These are phyloP conservation scores for Blastobotrys serpentis DNA, from an alignment of 1,139 yeast genomes.

Conservation along the genomic window DNA sequence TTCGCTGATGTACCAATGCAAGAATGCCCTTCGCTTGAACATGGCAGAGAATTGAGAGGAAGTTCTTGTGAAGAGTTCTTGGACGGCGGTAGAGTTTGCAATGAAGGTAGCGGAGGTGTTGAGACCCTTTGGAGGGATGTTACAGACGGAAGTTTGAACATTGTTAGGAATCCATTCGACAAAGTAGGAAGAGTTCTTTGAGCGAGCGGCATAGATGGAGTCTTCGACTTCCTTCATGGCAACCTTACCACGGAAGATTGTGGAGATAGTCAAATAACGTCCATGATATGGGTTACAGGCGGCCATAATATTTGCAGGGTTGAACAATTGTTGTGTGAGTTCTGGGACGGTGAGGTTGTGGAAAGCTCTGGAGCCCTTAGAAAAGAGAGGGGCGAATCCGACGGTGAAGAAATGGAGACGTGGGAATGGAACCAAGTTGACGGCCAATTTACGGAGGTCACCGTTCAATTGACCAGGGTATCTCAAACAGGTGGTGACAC, in stretches of 20 bases:
- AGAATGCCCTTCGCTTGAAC: slow-evolving; percentile 47
- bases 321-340: slow-evolving; percentile 47
- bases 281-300: slow-evolving; percentile 47
- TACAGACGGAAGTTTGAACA: slow-evolving; percentile 46
- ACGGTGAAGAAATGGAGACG: slow-evolving; percentile 49
- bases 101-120: slow-evolving; percentile 46
- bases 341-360: slow-evolving; percentile 45
- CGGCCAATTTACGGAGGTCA: slow-evolving; percentile 47
- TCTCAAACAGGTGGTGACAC: slow-evolving; percentile 47
- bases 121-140: slow-evolving; percentile 44
- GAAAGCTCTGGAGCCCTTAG: slow-evolving; percentile 42
- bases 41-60: slow-evolving; percentile 44
- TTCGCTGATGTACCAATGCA: slow-evolving; percentile 49
- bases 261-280: slow-evolving; percentile 45
- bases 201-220: slow-evolving; percentile 38
- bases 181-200: slow-evolving; percentile 42
- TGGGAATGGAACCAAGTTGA: slow-evolving; percentile 48
- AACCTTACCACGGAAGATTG: slow-evolving; percentile 48
- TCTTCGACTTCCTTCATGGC: slow-evolving; percentile 49
- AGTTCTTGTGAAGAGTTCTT: slow-evolving; percentile 45
- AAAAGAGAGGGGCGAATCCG: slow-evolving; percentile 46
- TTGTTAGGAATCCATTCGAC: slow-evolving; percentile 47
- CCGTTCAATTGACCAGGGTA: slow-evolving; percentile 50
- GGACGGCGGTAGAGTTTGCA: slow-evolving; percentile 47
- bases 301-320: slow-evolving; percentile 47